Conservation (phyloP, 192 early-diverging fungal species). For the Rhizophagus clarus region DNA sequence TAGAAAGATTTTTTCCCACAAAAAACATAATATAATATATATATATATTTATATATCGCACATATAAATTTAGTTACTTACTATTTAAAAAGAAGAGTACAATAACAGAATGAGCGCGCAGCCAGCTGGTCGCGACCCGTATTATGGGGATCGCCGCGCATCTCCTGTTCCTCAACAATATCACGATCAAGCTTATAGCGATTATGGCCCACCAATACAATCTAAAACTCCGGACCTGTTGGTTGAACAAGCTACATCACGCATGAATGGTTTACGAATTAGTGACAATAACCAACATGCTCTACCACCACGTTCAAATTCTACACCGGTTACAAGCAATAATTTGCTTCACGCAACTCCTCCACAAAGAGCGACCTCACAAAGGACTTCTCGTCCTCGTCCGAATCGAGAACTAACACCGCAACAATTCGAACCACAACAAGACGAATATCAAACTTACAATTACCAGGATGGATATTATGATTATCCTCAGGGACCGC, state of each 20-base stretch:
- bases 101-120: not conserved
- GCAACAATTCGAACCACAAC: not conserved
- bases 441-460: not conserved
- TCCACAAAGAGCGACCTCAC: not conserved
- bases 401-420: not conserved
- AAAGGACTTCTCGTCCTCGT: slow-evolving; percentile 1
- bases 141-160: slow-evolving; percentile 7
- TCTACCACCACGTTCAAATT: not conserved
- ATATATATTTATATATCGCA: too few species aligned
- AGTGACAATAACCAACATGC: not conserved
- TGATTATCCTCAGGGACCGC: not conserved
- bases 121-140: not conserved
- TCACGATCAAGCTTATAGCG: not conserved
- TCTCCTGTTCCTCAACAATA: not conserved
- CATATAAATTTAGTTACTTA: not conserved
- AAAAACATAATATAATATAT: too few species aligned
- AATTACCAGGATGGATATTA: not conserved
- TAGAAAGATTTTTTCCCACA: too few species aligned
- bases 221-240: not conserved
- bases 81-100: not conserved
- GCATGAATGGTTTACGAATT: not conserved
- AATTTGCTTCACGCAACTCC: not conserved
- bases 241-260: not conserved
- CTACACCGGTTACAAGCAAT: not conserved
- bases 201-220: not conserved